phyloP scores from a whole-genome alignment of 805 yeast species.

The Teunomyces stri region DNA sequence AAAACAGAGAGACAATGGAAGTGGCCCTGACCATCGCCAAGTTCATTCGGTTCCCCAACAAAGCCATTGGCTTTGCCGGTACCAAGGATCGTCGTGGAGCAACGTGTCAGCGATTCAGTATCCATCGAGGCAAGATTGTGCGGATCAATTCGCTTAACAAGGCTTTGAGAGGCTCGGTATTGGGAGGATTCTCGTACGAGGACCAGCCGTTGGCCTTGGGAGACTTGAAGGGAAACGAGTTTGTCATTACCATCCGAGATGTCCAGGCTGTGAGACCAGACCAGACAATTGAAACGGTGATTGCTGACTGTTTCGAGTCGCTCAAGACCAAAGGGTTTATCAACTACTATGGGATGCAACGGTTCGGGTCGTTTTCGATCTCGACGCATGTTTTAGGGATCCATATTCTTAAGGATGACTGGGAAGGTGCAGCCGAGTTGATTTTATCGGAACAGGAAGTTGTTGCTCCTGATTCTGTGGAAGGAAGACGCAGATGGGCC shows the following conservation, averaged over 20 bases:
- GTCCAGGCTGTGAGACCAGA: constrained; percentile 40
- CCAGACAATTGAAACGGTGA: constrained; percentile 41
- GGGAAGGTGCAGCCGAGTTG: constrained; percentile 77
- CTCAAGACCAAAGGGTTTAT: constrained; percentile 73
- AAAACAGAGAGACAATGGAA: constrained; percentile 97
- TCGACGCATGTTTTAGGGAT: constrained; percentile 89
- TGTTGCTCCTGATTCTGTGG: constrained; percentile 77
- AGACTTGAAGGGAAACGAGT: constrained; percentile 85
- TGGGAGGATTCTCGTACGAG: constrained; percentile 76
- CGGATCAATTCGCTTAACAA: constrained; percentile 75
- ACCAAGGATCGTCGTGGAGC: constrained; percentile 96
- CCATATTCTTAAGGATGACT: constrained; percentile 64
- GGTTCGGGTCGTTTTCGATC: constrained; percentile 93
- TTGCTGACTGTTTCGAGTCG: constrained; percentile 54
- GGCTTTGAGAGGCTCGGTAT: constrained; percentile 68
- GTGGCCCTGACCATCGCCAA: constrained; percentile 74
- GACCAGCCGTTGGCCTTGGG: constrained; percentile 69
- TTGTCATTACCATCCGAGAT: constrained; percentile 79
- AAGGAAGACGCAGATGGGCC: constrained; percentile 81
- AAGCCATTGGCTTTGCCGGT: constrained; percentile 79
- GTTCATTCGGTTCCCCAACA: constrained; percentile 71
- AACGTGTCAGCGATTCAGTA: constrained; percentile 79
- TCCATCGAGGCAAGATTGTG: constrained; percentile 66
- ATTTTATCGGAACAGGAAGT: constrained; percentile 83
- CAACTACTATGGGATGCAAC: constrained; percentile 96